Evolutionary conservation across 495 filamentous ascomycete genomes (phyloP), one percentile per base, ranked within the genome.

Genomic region (Peziza echinospora): DNA sequence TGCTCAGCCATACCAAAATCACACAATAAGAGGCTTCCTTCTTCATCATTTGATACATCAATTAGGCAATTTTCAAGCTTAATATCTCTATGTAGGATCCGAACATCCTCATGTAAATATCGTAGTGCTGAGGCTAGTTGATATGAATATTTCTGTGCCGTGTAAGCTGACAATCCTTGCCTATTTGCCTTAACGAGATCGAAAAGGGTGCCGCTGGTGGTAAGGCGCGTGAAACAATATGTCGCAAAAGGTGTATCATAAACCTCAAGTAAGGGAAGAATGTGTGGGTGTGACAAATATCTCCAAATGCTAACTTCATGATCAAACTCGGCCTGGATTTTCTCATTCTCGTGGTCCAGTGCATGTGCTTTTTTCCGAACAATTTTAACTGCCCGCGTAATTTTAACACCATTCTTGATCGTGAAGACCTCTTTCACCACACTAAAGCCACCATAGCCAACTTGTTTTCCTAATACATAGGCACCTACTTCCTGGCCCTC

Each of bases 1-100:
- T 76, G 82, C 60, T 83, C 78, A 1, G 79, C 75, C 66, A 84
- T 75, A 28, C 79, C 79, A 52, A 84, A 84, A 52, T 84, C 79
- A 52, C 78, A 82, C 7, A 84, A 67, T 1, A 77, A 67, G 8
- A 84, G 57, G 22, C 71, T 71, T 2, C 75, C 77, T 6, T 63
- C 53, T 10, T 56, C 54, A 2, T 58, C 60, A 1, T 57, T 48
- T n/a, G 64, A 61, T 51, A 66, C 62, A 51, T 83, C 77, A 21
- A 84, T 54, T 8, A 84, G 68, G 51, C 79, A 84, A 51, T 84
- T 84, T 57, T 84, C 79, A 5, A 83, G 68, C 61, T 84, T 84
- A 55, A 84, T 73, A 54, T 84, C 79, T 24, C 79, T 65, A 54
- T 84, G 79, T 7, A 81, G 73, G 30, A 84, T 69, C 1, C 69